Evolutionary conservation across 805 yeast species (phyloP), one percentile per base, ranked within the genome.

Genomic region (Komagataella kurtzmanii): DNA sequence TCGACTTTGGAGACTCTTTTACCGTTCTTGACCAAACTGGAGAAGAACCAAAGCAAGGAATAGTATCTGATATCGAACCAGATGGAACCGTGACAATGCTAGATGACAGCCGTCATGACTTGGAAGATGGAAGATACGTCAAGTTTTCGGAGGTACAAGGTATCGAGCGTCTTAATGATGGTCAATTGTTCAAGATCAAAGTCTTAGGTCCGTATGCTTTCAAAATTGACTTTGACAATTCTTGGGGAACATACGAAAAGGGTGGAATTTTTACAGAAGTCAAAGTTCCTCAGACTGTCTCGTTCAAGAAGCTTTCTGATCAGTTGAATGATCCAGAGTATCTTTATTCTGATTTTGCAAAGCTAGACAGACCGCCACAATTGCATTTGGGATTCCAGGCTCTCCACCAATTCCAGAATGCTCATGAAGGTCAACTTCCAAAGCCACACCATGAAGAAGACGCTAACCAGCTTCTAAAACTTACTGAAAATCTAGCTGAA

Each of bases 121-220:
- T 93, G 51, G 88, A 90, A 71, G 96, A 88, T 66, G 98, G 97
- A 17, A 85, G 86, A 59, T 85, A 70, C 62, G 96, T 93, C 52
- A 86, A 84, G 65, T 89, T 93, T 61, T 63, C 85, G 12, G 98
- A 90, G 67, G 83, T 90, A 44, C 78, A 82, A 61, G 98, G 98
- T 45, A 73, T 88, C 62, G 81, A 77, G 7, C 75, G 75, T 55
- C 70, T 88, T 55, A 87, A 90, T 64, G 82, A 81, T 58, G 95
- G 91, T 4, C 69, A 76, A 52, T 76, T 88, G 14, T 80, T 74
- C 63, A 84, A 85, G 63, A 79, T 93, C 51, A 84, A 81, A 62
- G 97, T 89, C 1, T 73, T 85, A 54, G 99, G 98, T 14, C 99
- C 99, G n/a, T 89, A 79, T 63, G 95, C 97, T 2, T 93, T 86